Evolutionary conservation across 2,329 filamentous ascomycete genomes (phyloP), one percentile per base, ranked within the genome.

Genomic region (Fusarium solani-melongenae): DNA sequence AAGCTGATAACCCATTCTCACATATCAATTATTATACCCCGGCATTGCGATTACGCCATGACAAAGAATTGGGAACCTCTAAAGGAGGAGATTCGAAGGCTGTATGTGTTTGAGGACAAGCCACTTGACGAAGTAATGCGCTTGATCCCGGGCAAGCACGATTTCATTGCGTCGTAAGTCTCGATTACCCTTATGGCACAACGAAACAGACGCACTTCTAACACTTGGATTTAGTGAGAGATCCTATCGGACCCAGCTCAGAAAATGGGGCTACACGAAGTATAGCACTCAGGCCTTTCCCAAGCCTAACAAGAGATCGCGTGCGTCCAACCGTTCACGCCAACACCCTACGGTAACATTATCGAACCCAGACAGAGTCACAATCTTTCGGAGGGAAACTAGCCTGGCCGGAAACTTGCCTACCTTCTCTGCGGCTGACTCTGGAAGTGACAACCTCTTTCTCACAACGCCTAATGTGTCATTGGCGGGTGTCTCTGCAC

Each of bases 91-190:
- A 67, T 67, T 38, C 58, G 39, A 15, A 24, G 17, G n/a, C 64
- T 67, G 1, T 67, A 67, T 24, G 24, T 51, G 11, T 29, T n/a
- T 6, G 59, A 63, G 12, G 27, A n/a, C 11, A 63, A 41, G 15
- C 31, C 51, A 7, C 49, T 67, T 15, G 17, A 0, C 9, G 64
- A 67, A 22, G 59, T 67, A 12, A 67, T 67, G 51, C 38, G 64
- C 14, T 22, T 63, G 1, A 36, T 67, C 7, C 24, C 34, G 39
- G 64, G 39, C 59, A 63, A 15, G 53, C 14, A 64, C 5, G 24
- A 27, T n/a, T 67, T 67, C 15, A 49, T 67, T 39, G 64, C 64
- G 27, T 63, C 59, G 64, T 67, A 33, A 31, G 64, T 15, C 31
- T 22, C 12, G 11, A 34, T 20, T n/a, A 14, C 29, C 20, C n/a